Base-by-base conservation (phyloP, 257 asterid genomes). In the Jaltomata sinuosa region DNA sequence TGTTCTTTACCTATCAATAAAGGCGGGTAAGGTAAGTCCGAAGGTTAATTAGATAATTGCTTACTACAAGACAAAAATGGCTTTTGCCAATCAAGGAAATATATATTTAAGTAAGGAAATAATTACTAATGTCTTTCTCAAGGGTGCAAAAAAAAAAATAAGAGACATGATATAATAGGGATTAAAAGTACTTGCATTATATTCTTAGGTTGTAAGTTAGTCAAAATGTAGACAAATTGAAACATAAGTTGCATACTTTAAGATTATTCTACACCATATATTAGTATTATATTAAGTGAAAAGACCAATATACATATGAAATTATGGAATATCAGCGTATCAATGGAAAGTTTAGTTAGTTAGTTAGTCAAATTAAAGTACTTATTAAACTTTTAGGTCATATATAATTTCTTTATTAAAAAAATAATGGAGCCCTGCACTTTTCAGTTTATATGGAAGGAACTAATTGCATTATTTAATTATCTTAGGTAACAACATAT, bases 1-100 rank as follows among this genome's bases (percentile, higher is more conserved):
- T 85, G 85, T 36, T 83, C 53, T 83, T 89, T 81, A 72, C 87
- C 98, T n/a, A n/a, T n/a, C n/a, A n/a, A n/a, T n/a, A n/a, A n/a
- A n/a, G n/a, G n/a, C n/a, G n/a, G n/a, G n/a, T n/a, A n/a, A n/a
- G n/a, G n/a, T n/a, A n/a, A n/a, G n/a, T n/a, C n/a, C n/a, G n/a
- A n/a, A n/a, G n/a, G n/a, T n/a, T n/a, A n/a, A n/a, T n/a, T n/a
- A n/a, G n/a, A n/a, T n/a, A n/a, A n/a, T n/a, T n/a, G n/a, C n/a
- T n/a, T n/a, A n/a, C n/a, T n/a, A n/a, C n/a, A n/a, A n/a, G n/a
- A n/a, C n/a, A n/a, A n/a, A n/a, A n/a, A n/a, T n/a, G n/a, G n/a
- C n/a, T n/a, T n/a, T n/a, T n/a, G n/a, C n/a, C n/a, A n/a, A n/a
- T n/a, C n/a, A n/a, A n/a, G n/a, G n/a, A n/a, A n/a, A n/a, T n/a